Evolutionary conservation across 257 asterid species (phyloP), one percentile per base, ranked within the genome.

Genomic region (Gynochthodes officinalis): DNA sequence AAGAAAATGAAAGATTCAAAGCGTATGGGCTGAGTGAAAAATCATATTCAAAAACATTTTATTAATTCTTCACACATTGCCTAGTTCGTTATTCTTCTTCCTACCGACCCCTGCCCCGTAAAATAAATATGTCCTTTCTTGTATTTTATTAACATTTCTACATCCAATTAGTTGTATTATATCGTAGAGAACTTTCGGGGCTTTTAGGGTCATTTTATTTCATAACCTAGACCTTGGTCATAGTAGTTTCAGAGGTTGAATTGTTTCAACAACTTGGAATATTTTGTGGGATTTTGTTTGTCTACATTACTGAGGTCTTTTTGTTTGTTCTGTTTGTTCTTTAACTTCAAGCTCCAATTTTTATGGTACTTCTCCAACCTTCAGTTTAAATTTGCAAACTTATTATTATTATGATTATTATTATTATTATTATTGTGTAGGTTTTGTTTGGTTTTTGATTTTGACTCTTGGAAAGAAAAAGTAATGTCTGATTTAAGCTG

Each of bases 1-100:
- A 15, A 33, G 72, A 43, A 43, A 35, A 43, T n/a, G n/a, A n/a
- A n/a, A 21, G 71, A n/a, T 88, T 92, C 96, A 87, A 92, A 78
- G 73, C 86, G 67, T 73, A 74, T 70, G 84, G 72, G 92, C 92
- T 77, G 75, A 65, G 79, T 65, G 82, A 69, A 75, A 83, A 81
- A 75, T 79, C 86, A 86, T 82, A 75, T 74, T 59, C 76, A 54
- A 70, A 85, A 77, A 84, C 76, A 77, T 77, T 82, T 67, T n/a
- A 67, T 63, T 72, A 50, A n/a, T n/a, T n/a, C 39, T 55, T 55
- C 63, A 40, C 68, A 25, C 78, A 64, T 59, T 76, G 55, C 74
- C 66, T 70, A 28, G 55, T 54, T 70, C 62, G 1, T 70, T 70
- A 65, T 55, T 27, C 50, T 33, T 30, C 72, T 9, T 30, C 46